Percentiles rank a stretch among this genome's conserved stretches.
phyloP scores from a whole-genome alignment of 2,329 filamentous ascomycete genomes.

The Alternaria triticimaculans region DNA sequence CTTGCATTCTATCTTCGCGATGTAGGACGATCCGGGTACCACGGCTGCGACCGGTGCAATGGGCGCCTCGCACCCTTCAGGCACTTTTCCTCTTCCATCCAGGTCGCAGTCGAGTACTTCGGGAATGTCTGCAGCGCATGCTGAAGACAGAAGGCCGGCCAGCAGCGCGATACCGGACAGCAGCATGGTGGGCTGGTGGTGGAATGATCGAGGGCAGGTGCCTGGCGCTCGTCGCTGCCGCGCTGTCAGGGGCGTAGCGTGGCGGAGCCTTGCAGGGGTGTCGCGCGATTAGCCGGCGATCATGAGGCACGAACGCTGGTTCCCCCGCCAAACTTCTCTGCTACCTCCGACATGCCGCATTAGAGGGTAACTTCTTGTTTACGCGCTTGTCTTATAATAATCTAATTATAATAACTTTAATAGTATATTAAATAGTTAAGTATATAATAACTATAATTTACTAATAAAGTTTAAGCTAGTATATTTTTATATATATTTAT shows the following conservation, averaged over 20 bases:
- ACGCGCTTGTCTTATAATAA: too few species aligned
- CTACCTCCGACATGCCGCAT: background rate
- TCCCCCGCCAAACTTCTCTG: background rate
- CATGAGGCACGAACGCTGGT: background rate
- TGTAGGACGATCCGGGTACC: constrained; percentile 33
- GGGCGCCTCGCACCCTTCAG: constrained; percentile 29
- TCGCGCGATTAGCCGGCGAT: constrained; percentile 1
- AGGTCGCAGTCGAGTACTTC: constrained; percentile 24
- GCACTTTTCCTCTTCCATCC: constrained; percentile 4
- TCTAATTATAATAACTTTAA: too few species aligned
- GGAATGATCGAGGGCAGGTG: constrained; percentile 8
- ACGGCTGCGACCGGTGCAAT: constrained; percentile 33
- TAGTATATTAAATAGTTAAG: too few species aligned
- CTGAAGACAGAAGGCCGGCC: constrained; percentile 14
- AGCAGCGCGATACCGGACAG: constrained; percentile 10
- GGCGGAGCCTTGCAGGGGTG: background rate
- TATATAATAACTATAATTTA: too few species aligned
- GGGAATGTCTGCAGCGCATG: constrained; percentile 11
- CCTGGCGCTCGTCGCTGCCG: constrained; percentile 15
- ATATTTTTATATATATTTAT: too few species aligned
- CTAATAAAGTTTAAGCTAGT: too few species aligned
- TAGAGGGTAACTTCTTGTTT: too few species aligned
- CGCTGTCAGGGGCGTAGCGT: constrained; percentile 22
- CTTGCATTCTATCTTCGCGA: constrained; percentile 40
- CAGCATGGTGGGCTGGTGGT: constrained; percentile 16